Evolutionary conservation across 345 rosid genomes (phyloP), one percentile per base, ranked within the genome.

Genomic region (Fremontodendron californicum): DNA sequence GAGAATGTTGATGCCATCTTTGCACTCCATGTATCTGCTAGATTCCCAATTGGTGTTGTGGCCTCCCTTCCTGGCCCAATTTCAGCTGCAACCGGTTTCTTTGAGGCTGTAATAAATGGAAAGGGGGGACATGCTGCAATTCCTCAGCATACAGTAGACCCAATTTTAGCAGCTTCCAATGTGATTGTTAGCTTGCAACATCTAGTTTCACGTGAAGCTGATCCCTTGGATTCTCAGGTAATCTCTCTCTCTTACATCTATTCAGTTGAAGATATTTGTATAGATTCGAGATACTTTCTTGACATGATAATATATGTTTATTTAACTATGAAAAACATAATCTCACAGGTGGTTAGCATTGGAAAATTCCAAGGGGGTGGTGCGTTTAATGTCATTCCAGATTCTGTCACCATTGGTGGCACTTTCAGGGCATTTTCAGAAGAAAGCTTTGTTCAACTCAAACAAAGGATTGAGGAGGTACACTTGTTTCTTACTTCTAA

Each of bases 191-290:
- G 96, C 79, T 90, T 93, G 76, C 96, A 95, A 76, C 92, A 92
- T 76, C 90, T 93, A 7, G 84, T 95, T 79, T 92, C 99, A 7
- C 93, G 97, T 23, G 99, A 95, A 75, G 88, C 93, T 0, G 97
- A 95, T 82, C 97, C 97, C 45, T 77, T 93, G 77, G 96, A 95
- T 80, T 91, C 99, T 0, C 94, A 88, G 91, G 99, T 95, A 78
- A n/a, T 72, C 15, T 3, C 49, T 74, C 55, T 62, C 16, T 67
- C n/a, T 19, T 0, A 5, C 27, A 21, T 21, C 11, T 55, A 60
- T 60, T 60, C 69, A 8, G 25, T 23, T 37, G 25, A 35, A 35
- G 69, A 37, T 60, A 64, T 37, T 19, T 64, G 69, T 64, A 9
- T 35, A 64, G 69, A 9, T 37, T 63, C 37, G 25, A 5, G 37